These are phyloP conservation scores for Neofusicoccum kwambonambiense DNA, from an alignment of 2,329 filamentous ascomycete genomes.

Conservation along the genomic window DNA sequence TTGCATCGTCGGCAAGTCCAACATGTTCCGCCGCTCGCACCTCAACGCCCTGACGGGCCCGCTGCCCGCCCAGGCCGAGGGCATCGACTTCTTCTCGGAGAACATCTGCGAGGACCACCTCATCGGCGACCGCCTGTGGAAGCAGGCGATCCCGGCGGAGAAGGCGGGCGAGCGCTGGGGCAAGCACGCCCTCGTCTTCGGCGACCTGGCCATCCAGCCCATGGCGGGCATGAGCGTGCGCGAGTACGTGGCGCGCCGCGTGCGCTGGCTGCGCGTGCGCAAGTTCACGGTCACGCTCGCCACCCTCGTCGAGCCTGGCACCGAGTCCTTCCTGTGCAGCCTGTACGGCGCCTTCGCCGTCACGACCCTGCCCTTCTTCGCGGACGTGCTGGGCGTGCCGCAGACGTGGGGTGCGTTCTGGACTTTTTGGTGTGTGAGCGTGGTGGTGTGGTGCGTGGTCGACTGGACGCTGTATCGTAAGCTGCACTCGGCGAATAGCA, in stretches of 20 bases:
- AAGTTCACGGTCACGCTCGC: slow-evolving; percentile 92
- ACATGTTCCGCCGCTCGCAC: slow-evolving; percentile 95
- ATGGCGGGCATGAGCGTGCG: slow-evolving; percentile 75
- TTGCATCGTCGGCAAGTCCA: slow-evolving; percentile 94
- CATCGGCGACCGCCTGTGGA: slow-evolving; percentile 90
- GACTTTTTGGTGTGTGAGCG: slow-evolving; percentile 63
- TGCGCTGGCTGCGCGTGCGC: slow-evolving; percentile 86
- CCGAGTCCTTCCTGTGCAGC: slow-evolving; percentile 83
- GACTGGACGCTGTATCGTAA: slow-evolving; percentile 73
- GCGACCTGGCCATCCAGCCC: slow-evolving; percentile 87
- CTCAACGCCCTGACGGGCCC: slow-evolving; percentile 68
- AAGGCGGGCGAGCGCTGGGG: slow-evolving; percentile 48
- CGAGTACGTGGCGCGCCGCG: slow-evolving; percentile 76
- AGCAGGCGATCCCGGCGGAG: slow-evolving; percentile 52
- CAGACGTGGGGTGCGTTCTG: slow-evolving; percentile 68
- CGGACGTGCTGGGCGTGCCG: slow-evolving; percentile 52
- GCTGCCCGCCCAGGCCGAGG: slow-evolving; percentile 55
- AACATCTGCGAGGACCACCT: slow-evolving; percentile 98
- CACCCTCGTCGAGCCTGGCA: slow-evolving; percentile 88
- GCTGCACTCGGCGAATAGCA: slow-evolving; percentile 70
- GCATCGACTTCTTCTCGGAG: slow-evolving; percentile 89
- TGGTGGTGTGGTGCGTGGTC: slow-evolving; percentile 68
- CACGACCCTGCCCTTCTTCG: slow-evolving; percentile 69
- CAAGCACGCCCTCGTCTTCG: slow-evolving; percentile 81
- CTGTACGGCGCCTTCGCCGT: slow-evolving; percentile 75